A percentile compares a stretch with the other conserved stretches of the same genome.
Conservation (phyloP, 805 yeast genomes). For the Yamadazyma takamatsuzukensis region DNA sequence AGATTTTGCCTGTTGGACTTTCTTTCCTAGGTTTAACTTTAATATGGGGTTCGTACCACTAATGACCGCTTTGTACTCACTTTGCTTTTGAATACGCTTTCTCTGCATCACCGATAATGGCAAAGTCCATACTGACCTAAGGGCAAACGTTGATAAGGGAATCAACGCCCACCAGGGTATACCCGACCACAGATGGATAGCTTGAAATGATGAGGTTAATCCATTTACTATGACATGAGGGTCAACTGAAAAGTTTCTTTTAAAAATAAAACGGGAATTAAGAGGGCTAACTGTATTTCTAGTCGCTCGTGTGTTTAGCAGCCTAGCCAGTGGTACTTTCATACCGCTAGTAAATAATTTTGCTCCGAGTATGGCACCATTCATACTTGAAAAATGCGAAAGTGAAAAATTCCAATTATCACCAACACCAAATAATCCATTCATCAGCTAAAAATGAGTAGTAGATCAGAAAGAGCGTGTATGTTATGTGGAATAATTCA, state of each 20-base stretch:
- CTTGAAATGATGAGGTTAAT: conserved; percentile 39
- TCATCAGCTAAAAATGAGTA: too few species aligned
- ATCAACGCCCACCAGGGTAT: conserved; percentile 83
- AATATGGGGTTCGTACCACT: conserved; percentile 74
- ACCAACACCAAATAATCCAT: too few species aligned
- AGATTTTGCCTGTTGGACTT: conserved; percentile 36
- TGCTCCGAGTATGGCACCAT: too few species aligned
- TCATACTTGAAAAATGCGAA: too few species aligned
- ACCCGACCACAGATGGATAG: conserved; percentile 52
- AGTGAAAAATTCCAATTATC: too few species aligned
- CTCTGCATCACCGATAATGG: conserved; percentile 80
- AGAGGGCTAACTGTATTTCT: too few species aligned
- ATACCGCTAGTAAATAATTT: too few species aligned
- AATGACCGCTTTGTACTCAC: conserved; percentile 64
- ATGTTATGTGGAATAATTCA: conserved; percentile 95
- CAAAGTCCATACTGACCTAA: conserved; percentile 65
- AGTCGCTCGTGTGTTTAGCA: too few species aligned
- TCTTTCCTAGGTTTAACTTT: conserved; percentile 50
- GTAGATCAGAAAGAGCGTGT: conserved; percentile 86
- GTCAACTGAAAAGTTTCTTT: conserved; percentile 24
- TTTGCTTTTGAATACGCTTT: conserved; percentile 64
- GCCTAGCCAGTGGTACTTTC: too few species aligned
- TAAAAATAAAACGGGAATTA: too few species aligned
- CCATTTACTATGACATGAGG: conserved; percentile 28
- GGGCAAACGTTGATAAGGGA: conserved; percentile 64